A percentile compares a stretch with the other conserved stretches of the same genome.
Conservation (phyloP, 192 early-diverging fungal species). For the Chytriomyces sp. region DNA sequence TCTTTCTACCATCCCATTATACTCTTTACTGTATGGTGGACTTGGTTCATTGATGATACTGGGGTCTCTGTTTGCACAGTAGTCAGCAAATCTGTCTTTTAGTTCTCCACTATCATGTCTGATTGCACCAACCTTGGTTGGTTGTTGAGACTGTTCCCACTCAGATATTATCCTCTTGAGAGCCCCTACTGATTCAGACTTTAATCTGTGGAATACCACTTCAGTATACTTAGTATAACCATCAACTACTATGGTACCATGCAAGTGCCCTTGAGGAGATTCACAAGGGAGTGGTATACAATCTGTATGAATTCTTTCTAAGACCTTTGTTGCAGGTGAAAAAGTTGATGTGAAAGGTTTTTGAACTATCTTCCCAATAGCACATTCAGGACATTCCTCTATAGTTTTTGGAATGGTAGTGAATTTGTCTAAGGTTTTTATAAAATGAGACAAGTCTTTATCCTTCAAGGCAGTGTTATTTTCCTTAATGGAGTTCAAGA, state of each 20-base stretch:
- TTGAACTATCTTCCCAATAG: background rate
- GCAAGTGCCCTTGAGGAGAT: background rate
- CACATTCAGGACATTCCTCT: background rate
- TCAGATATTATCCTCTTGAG: background rate
- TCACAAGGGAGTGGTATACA: background rate
- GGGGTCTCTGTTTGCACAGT: background rate
- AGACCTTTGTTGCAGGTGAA: background rate
- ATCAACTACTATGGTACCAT: background rate
- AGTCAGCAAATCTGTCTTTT: background rate
- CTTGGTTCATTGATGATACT: background rate
- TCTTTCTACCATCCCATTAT: background rate
- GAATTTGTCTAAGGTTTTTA: too few relatives aligned
- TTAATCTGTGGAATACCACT: too few relatives aligned
- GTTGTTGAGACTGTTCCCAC: background rate
- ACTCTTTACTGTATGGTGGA: background rate
- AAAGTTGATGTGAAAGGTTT: background rate
- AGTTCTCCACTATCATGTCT: background rate
- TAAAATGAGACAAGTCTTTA: too few relatives aligned
- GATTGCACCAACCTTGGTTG: background rate
- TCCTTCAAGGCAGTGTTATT: too few relatives aligned
- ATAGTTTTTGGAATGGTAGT: background rate
- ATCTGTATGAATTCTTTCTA: background rate
- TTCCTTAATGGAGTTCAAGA: too few relatives aligned
- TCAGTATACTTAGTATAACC: too few relatives aligned
- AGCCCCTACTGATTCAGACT: too few relatives aligned